Evolutionary conservation across 768 basidiomycete genomes (phyloP), one percentile per base, ranked within the genome.

Genomic region (Xanthoconium stramineum): DNA sequence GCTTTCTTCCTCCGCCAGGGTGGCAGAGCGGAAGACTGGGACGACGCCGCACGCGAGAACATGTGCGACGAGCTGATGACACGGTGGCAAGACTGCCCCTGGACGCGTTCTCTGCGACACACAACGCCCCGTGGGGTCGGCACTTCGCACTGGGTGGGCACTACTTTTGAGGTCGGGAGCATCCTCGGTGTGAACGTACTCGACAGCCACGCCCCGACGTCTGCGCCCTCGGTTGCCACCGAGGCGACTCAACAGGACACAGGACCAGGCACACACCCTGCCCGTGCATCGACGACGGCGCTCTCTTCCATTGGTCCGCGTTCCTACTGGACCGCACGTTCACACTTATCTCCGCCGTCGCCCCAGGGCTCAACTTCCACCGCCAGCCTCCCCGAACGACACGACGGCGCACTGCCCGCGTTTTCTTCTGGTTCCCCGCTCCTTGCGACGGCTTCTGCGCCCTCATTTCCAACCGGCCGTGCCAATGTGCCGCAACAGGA

Each of bases 121-220:
- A 68, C 53, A 14, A 33, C 38, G 46, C 60, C 37, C 52, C 57
- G 43, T 11, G 19, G 11, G 15, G 14, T 24, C 17, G 37, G 52
- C n/a, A 52, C 61, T 15, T 70, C 66, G 14, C 75, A 72, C 20
- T 91, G 88, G 88, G 78, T 88, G 30, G 89, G 91, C 29, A 77
- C 77, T 24, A 89, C 84, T 56, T 93, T 93, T 59, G 87, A 90
- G 63, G 76, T 93, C 37, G 91, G 91, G 3, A 78, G 78, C n/a
- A 78, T 93, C 57, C 74, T 91, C 37, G 91, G 89, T 12, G 78
- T 91, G 49, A 80, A 83, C 58, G 72, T 88, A 33, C 72, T 86
- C 47, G 73, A 79, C 48, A 38, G 28, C 43, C 61, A 61, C 14
- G 63, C 56, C 0, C 55, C 58, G 13, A 47, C 55, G 17, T 47